Percentiles rank a stretch among this genome's conserved stretches.
Conservation (phyloP, 2,329 filamentous ascomycete species). For the Arthroderma uncinatum region DNA sequence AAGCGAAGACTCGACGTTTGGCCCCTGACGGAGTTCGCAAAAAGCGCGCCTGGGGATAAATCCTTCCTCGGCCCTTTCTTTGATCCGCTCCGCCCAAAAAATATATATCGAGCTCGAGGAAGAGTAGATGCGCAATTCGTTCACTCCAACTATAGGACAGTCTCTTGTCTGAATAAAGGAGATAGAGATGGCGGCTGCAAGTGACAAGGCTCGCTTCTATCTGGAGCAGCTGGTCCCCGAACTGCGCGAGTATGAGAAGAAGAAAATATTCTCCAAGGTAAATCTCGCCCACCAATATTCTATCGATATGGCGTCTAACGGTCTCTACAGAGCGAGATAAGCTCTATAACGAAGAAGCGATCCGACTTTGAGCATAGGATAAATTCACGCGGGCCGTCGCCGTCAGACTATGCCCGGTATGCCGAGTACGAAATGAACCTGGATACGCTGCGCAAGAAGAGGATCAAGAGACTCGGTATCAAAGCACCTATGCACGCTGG, state of each 20-base stretch:
- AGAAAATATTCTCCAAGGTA: slow-evolving; percentile 78
- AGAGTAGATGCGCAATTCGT: no score
- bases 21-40: neutral
- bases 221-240: slow-evolving; percentile 87
- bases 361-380: slow-evolving; percentile 89
- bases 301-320: neutral
- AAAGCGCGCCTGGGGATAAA: neutral
- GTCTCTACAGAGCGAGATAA: slow-evolving; percentile 64
- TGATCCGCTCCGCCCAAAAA: no score
- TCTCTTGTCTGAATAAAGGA: no score
- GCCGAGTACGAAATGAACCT: slow-evolving; percentile 57
- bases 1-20: neutral
- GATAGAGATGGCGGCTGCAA: slow-evolving; percentile 60
- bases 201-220: slow-evolving; percentile 91
- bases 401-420: slow-evolving; percentile 75
- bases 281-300: slow-evolving; percentile 14
- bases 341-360: slow-evolving; percentile 74
- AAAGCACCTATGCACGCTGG: slow-evolving; percentile 59
- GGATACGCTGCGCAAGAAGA: slow-evolving; percentile 68
- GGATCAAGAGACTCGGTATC: slow-evolving; percentile 69
- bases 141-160: no score
- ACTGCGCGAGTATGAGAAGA: slow-evolving; percentile 81
- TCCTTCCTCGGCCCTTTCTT: neutral
- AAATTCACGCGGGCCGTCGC: slow-evolving; percentile 64
- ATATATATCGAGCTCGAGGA: no score